Evolutionary conservation across 176 grass and related monocot species (phyloP).

Genomic region (Cocos nucifera): DNA sequence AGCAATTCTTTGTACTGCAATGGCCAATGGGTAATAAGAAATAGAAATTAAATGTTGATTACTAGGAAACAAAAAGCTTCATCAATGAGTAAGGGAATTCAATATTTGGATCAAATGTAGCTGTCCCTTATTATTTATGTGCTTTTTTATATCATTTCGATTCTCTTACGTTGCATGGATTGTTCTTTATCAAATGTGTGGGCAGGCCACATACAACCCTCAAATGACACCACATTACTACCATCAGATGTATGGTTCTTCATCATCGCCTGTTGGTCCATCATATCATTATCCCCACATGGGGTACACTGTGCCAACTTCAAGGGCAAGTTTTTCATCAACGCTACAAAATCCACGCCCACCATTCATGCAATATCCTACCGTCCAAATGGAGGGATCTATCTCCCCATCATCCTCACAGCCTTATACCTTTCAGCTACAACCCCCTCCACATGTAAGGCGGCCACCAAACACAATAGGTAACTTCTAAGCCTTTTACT

Average conservation of each 20-base stretch:
- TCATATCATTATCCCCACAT: slow-evolving; percentile 38
- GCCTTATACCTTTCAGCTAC: slow-evolving; percentile 56
- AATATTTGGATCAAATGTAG: no score
- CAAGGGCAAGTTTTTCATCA: slow-evolving; percentile 38
- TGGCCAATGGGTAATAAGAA: no score
- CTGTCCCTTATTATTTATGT: no score
- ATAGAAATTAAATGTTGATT: no score
- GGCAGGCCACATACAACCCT: slow-evolving; percentile 55
- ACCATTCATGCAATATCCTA: slow-evolving; percentile 35
- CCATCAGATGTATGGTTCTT: slow-evolving; percentile 56
- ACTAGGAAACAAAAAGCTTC: no score
- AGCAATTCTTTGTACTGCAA: no score
- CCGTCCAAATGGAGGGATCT: slow-evolving; percentile 30
- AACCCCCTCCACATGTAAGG: slow-evolving; percentile 4
- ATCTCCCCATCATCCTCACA: slow-evolving; percentile 35
- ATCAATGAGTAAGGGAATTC: no score
- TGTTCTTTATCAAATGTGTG: no score
- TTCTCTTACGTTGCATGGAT: background rate
- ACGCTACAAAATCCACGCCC: slow-evolving; percentile 29
- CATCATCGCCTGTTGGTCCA: slow-evolving; percentile 33
- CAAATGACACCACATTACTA: slow-evolving; percentile 67
- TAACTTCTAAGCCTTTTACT: no score
- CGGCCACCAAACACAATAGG: no score
- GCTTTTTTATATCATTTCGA: background rate
- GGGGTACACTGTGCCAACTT: slow-evolving; percentile 38